These are phyloP conservation scores for Ogataea angusta DNA, from an alignment of 805 yeast genomes.

Conservation along the genomic window DNA sequence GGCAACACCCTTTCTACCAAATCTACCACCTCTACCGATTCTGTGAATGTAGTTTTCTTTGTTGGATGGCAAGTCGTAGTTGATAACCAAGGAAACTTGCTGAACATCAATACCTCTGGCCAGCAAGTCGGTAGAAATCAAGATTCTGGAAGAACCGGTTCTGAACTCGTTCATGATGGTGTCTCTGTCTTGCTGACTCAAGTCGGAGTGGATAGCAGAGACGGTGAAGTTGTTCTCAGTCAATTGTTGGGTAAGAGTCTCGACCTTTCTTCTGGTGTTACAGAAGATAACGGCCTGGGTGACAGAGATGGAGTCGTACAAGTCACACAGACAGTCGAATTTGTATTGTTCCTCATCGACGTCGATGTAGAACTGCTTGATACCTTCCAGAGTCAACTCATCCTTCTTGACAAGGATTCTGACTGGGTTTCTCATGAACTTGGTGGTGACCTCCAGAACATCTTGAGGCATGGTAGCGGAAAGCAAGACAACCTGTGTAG, in stretches of 20 bases:
- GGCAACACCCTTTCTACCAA: constrained; percentile 98
- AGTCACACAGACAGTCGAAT: constrained; percentile 89
- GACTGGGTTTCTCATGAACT: constrained; percentile 91
- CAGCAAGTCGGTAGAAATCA: constrained; percentile 95
- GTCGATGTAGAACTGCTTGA: constrained; percentile 85
- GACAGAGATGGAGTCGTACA: constrained; percentile 91
- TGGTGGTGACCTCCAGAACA: constrained; percentile 86
- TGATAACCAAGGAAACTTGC: constrained; percentile 93
- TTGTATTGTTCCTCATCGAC: constrained; percentile 94
- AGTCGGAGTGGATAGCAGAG: constrained; percentile 94
- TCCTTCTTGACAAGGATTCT: constrained; percentile 93
- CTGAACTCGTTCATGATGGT: constrained; percentile 94
- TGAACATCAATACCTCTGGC: constrained; percentile 99
- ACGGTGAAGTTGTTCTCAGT: constrained; percentile 83
- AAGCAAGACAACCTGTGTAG: constrained; percentile 88
- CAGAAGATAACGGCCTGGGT: constrained; percentile 98
- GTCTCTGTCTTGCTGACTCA: constrained; percentile 94
- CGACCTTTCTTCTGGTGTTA: constrained; percentile 94
- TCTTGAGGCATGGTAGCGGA: constrained; percentile 93
- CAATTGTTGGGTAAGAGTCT: constrained; percentile 80
- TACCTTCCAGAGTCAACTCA: constrained; percentile 90
- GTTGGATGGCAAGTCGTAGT: constrained; percentile 91
- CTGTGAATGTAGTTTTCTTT: constrained; percentile 95
- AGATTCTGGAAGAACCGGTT: constrained; percentile 85
- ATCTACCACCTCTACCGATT: constrained; percentile 97